These are phyloP conservation scores for Chaetomiaceae sp. DNA, from an alignment of 2,329 filamentous ascomycete species.

Conservation along the genomic window DNA sequence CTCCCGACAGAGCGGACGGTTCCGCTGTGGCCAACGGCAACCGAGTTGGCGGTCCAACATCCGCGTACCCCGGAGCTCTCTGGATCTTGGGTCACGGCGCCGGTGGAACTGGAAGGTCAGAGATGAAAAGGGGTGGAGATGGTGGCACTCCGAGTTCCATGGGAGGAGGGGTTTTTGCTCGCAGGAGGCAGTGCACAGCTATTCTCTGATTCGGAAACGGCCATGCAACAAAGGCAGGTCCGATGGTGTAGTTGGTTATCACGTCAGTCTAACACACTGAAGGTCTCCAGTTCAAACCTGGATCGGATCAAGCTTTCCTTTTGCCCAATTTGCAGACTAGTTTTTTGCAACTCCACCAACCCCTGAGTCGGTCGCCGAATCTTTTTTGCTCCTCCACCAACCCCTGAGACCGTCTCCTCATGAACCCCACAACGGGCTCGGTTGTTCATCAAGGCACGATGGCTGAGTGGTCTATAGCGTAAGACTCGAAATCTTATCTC, in stretches of 20 bases:
- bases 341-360: constrained; percentile 4
- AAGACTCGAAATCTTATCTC: constrained; percentile 19
- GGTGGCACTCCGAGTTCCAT: no score
- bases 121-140: no score
- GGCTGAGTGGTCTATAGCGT: constrained; percentile 16
- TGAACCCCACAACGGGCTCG: not conserved
- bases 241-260: constrained; percentile 42
- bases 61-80: no score
- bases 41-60: no score
- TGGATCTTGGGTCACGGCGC: no score
- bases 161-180: no score
- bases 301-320: constrained; percentile 21
- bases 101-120: no score
- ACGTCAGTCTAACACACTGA: constrained; percentile 44
- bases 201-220: not conserved
- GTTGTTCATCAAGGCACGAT: constrained; percentile 10
- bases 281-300: constrained; percentile 31
- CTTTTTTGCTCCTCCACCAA: constrained; percentile 5
- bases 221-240: constrained; percentile 7
- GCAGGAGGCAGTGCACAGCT: no score
- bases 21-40: no score
- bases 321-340: not conserved
- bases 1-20: no score
- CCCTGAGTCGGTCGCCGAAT: not conserved
- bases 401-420: not conserved